A percentile compares a stretch with the other conserved stretches of the same genome.
phyloP scores from a whole-genome alignment of 305 asterid genomes.

The Fraxinus greggii region DNA sequence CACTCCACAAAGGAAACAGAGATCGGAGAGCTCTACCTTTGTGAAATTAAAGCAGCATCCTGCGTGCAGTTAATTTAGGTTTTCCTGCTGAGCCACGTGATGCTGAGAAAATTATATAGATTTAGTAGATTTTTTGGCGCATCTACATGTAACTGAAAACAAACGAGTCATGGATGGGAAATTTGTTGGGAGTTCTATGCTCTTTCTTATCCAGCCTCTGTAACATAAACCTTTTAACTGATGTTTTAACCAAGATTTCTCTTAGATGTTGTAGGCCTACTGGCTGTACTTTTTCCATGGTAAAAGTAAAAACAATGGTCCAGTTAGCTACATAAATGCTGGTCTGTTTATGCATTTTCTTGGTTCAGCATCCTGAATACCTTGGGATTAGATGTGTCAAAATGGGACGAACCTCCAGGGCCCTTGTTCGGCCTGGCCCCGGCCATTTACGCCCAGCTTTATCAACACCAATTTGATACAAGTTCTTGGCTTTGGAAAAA shows the following conservation, averaged over 20 bases:
- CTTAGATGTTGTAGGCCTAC: neutral
- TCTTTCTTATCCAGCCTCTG: constrained; percentile 41
- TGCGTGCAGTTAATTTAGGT: constrained; percentile 29
- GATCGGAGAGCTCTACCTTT: constrained; percentile 40
- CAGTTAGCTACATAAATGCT: neutral
- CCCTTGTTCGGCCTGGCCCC: neutral
- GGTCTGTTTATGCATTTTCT: neutral
- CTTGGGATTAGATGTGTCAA: neutral
- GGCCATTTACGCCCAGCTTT: neutral
- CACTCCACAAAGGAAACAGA: constrained; percentile 30
- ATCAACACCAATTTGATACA: neutral
- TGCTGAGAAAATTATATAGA: constrained; percentile 50
- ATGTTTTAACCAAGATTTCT: constrained; percentile 10
- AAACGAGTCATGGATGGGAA: constrained; percentile 38
- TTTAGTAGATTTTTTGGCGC: constrained; percentile 45
- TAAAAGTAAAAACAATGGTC: neutral
- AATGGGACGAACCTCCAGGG: neutral
- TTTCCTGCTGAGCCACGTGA: constrained; percentile 34
- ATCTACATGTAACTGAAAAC: constrained; percentile 7
- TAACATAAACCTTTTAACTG: constrained; percentile 45
- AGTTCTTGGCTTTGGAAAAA: neutral
- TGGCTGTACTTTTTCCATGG: neutral
- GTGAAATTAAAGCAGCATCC: constrained; percentile 33
- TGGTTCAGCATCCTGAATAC: neutral
- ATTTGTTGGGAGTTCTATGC: constrained; percentile 25